These are phyloP conservation scores for Metschnikowia sp. DNA, from an alignment of 805 yeast species.

Conservation along the genomic window DNA sequence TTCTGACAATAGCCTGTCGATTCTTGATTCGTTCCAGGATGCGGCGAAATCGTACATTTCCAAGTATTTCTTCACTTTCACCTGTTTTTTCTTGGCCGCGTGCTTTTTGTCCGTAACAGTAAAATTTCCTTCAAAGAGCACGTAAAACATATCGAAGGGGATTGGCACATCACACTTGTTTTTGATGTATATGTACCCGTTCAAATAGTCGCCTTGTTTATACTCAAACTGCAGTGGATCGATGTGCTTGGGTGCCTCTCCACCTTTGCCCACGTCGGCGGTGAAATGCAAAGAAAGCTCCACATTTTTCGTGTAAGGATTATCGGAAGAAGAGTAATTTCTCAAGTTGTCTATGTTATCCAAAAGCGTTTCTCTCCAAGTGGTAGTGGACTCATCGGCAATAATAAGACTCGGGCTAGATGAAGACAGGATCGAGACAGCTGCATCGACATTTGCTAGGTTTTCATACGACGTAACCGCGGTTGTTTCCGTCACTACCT, in stretches of 20 bases:
- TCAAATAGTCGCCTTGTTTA: slow-evolving; percentile 63
- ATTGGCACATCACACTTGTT: slow-evolving; percentile 41
- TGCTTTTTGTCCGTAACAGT: slow-evolving; percentile 19
- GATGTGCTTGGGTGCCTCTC: slow-evolving; percentile 25
- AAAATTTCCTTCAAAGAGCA: slow-evolving; percentile 51
- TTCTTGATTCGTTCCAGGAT: slow-evolving; percentile 41
- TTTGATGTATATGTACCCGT: slow-evolving; percentile 48
- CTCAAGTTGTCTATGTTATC: slow-evolving; percentile 35
- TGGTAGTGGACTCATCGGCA: slow-evolving; percentile 32
- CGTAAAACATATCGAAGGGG: slow-evolving; percentile 61
- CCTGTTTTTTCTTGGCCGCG: slow-evolving; percentile 16
- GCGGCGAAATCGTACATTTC: slow-evolving; percentile 47
- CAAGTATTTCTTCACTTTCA: slow-evolving; percentile 28
- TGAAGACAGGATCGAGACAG: background rate
- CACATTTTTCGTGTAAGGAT: slow-evolving; percentile 24
- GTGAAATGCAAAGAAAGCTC: slow-evolving; percentile 31
- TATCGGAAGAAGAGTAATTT: slow-evolving; percentile 29
- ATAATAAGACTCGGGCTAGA: slow-evolving; percentile 19
- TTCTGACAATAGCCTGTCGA: slow-evolving; percentile 32
- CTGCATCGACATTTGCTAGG: background rate
- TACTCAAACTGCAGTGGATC: slow-evolving; percentile 43
- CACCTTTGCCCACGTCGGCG: slow-evolving; percentile 29
- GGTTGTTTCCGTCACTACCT: slow-evolving; percentile 1
- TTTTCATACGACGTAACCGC: slow-evolving; percentile 1
- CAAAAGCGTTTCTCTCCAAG: slow-evolving; percentile 38